Evolutionary conservation across 768 basidiomycete species (phyloP), one percentile per base, ranked within the genome.

Genomic region (Floccularia luteovirens): DNA sequence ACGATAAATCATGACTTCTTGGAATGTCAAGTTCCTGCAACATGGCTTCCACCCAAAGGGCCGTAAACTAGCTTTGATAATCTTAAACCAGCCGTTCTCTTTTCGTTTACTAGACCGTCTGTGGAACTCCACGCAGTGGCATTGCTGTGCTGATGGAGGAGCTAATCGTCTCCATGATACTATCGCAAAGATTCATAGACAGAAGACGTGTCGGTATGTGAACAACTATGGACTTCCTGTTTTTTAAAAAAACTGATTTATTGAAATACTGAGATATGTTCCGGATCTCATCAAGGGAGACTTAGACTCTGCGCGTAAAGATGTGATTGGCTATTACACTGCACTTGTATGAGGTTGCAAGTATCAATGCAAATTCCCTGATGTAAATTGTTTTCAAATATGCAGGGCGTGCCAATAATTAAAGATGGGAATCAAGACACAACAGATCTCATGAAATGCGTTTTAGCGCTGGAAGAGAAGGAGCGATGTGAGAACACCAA

Each of bases 371-470:
- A 8, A 30, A 14, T 21, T 24, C 25, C 30, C 24, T 16, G 36
- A 34, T 32, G 24, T 19, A 14, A 43, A 11, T 20, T 32, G 31
- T 10, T 27, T 16, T 10, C 12, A 27, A 10, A 11, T 31, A 36
- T 45, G n/a, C 28, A 92, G 89, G 80, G 75, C 23, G 85, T 96
- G 2, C 54, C 59, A 0, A 63, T 94, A 25, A 53, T 78, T 0
- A 60, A 77, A 38, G 93, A 96, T 51, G 47, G 63, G 0, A 77
- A 85, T 54, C 82, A 90, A 55, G 60, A 90, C 53, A 75, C 90
- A n/a, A 98, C 94, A 0, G 96, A 99, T 57, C 71, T 99, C 43
- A 90, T 89, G 84, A 99, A 99, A 61, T 98, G 92, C 51, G 61
- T 98, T 2, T 33, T 49, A 4, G 69, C 79, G 4, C 53, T 97